Evolutionary conservation across 179 eudicot genomes (phyloP), one percentile per base, ranked within the genome.

Genomic region (Beta lomatogona): DNA sequence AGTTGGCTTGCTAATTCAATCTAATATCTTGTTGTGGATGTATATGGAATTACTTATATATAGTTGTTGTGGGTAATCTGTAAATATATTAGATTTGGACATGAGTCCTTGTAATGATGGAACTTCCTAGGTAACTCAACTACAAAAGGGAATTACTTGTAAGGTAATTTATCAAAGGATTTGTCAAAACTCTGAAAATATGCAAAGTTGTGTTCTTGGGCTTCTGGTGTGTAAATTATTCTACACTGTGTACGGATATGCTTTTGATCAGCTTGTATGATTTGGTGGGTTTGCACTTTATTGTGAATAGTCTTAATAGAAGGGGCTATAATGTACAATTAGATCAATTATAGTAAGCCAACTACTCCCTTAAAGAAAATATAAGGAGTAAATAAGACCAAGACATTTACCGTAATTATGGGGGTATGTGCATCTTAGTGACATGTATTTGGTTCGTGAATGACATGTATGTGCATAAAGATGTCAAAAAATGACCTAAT

Each of bases 1-100:
- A 31, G 61, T 48, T 60, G 58, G 71, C 31, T 80, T 72, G 63
- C 12, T 72, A 48, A 54, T 63, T 72, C 21, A 73, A 46, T 59
- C 71, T 73, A 57, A 64, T 28, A 80, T 5, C 12, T 28, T 52
- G 64, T 12, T 61, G 31, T 50, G 69, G n/a, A 25, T 61, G 18
- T 50, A 7, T 72, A 48, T 19, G 72, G 73, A 80, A 73, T 53
- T 50, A 7, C 77, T n/a, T 14, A 2, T 28, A 2, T 18, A 52
- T n/a, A 81, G 15, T 50, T 65, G 79, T 59, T 9, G 10, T 15
- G 11, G 25, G 50, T 2, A 14, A n/a, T 48, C 22, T 58, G 22
- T 15, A 45, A 54, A 41, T 68, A 69, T 54, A 69, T 55, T 4
- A 55, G 55, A 79, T 70, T 71, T 58, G 45, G 76, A 71, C 41